These are phyloP conservation scores for Erodium maritimum DNA, from an alignment of 345 rosid genomes.

Conservation along the genomic window DNA sequence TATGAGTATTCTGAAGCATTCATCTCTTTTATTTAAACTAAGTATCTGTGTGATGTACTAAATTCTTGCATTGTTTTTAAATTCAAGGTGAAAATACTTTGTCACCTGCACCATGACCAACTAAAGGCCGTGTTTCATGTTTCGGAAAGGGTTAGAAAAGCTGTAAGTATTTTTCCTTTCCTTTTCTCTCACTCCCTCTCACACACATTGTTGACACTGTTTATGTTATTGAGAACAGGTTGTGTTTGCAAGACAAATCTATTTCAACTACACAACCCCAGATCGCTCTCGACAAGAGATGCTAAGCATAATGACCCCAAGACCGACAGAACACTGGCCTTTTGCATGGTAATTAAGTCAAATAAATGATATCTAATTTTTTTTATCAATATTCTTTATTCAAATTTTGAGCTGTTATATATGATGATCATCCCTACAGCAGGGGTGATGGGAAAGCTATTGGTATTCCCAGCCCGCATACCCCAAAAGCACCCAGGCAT, in stretches of 20 bases:
- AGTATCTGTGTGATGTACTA: conserved; percentile 4
- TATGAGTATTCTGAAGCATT: no score
- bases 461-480: conserved; percentile 44
- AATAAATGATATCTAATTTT: background rate
- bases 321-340: conserved; percentile 77
- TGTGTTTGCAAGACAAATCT: conserved; percentile 57
- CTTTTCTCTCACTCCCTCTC: background rate
- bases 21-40: background rate
- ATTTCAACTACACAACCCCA: conserved; percentile 90
- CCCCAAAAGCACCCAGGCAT: conserved; percentile 88
- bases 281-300: conserved; percentile 82
- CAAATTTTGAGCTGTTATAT: background rate
- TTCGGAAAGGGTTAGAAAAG: conserved; percentile 60
- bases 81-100: conserved; percentile 68
- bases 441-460: conserved; percentile 47
- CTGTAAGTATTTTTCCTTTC: conserved; percentile 42
- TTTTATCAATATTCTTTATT: background rate
- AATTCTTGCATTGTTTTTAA: conserved; percentile 9
- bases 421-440: conserved; percentile 20
- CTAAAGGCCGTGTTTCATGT: conserved; percentile 84
- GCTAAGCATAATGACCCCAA: conserved; percentile 62
- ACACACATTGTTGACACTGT: background rate
- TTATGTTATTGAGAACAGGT: conserved; percentile 34
- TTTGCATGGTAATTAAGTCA: conserved; percentile 36
- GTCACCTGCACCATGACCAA: conserved; percentile 94